Evolutionary conservation across 164 flowering plant genomes (phyloP).

Genomic region (Stephania cephalantha): DNA sequence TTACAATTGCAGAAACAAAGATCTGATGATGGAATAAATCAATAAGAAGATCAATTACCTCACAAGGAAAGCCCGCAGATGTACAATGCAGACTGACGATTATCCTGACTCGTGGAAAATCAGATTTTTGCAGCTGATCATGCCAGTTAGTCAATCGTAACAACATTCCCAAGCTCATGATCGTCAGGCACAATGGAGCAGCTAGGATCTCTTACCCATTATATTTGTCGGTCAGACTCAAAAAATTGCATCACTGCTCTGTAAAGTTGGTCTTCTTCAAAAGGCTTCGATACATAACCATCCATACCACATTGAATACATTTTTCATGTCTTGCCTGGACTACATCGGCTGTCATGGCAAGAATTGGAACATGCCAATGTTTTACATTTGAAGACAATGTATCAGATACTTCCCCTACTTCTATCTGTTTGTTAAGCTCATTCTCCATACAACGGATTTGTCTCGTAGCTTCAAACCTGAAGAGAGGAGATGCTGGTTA

Average conservation of each 20-base stretch:
- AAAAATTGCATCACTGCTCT: slow-evolving; percentile 62
- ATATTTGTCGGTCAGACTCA: slow-evolving; percentile 34
- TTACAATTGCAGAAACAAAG: too few relatives aligned
- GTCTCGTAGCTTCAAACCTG: slow-evolving; percentile 84
- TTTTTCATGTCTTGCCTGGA: slow-evolving; percentile 64
- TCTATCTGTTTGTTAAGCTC: slow-evolving; percentile 43
- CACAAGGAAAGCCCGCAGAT: slow-evolving; percentile 3
- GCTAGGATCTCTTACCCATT: slow-evolving; percentile 4
- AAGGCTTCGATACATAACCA: slow-evolving; percentile 84
- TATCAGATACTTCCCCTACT: slow-evolving; percentile 37
- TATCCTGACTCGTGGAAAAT: not conserved
- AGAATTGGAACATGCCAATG: slow-evolving; percentile 81
- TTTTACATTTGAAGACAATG: slow-evolving; percentile 24
- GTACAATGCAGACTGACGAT: not conserved
- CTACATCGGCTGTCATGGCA: slow-evolving; percentile 96
- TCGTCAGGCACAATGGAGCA: slow-evolving; percentile 1
- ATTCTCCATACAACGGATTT: slow-evolving; percentile 48
- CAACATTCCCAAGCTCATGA: slow-evolving; percentile 5
- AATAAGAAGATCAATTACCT: slow-evolving; percentile 13
- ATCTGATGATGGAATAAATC: too few relatives aligned
- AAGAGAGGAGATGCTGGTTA: not conserved
- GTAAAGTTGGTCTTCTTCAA: slow-evolving; percentile 77
- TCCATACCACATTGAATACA: slow-evolving; percentile 83
- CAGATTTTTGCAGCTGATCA: not conserved
- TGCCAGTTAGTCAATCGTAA: slow-evolving; percentile 3